Evolutionary conservation across 179 eudicot genomes (phyloP).

Genomic region (Corrigiola litoralis): DNA sequence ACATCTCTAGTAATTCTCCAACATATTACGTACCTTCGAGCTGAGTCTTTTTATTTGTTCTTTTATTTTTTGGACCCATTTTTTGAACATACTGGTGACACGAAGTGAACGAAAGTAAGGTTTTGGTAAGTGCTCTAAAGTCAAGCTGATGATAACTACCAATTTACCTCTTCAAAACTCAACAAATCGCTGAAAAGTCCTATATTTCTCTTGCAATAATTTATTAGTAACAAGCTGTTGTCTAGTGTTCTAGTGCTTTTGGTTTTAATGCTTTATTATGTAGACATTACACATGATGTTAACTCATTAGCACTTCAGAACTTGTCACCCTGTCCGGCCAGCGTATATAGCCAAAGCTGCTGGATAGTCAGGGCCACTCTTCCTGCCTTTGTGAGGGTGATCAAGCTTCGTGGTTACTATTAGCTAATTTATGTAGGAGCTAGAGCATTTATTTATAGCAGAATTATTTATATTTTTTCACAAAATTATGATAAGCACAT

Average conservation of each 20-base stretch:
- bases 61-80: too few species aligned
- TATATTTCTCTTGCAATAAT: not conserved
- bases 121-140: not conserved
- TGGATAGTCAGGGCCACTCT: not conserved
- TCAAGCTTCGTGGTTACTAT: too few species aligned
- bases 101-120: too few species aligned
- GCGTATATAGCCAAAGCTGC: not conserved
- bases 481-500: too few species aligned
- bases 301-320: constrained; percentile 7
- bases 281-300: constrained; percentile 20
- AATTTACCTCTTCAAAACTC: not conserved
- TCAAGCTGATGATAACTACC: not conserved
- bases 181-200: not conserved
- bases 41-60: too few species aligned
- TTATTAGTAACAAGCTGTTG: constrained; percentile 2
- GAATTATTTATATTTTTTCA: too few species aligned
- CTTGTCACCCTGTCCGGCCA: constrained; percentile 4
- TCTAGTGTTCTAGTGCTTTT: not conserved
- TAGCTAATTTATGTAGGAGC: too few species aligned
- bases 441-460: too few species aligned
- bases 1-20: too few species aligned
- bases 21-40: too few species aligned
- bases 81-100: too few species aligned
- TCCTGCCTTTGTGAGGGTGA: not conserved
- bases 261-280: not conserved